Evolutionary conservation across 2,329 filamentous ascomycete genomes (phyloP).

Genomic region (Neofusicoccum sp.): DNA sequence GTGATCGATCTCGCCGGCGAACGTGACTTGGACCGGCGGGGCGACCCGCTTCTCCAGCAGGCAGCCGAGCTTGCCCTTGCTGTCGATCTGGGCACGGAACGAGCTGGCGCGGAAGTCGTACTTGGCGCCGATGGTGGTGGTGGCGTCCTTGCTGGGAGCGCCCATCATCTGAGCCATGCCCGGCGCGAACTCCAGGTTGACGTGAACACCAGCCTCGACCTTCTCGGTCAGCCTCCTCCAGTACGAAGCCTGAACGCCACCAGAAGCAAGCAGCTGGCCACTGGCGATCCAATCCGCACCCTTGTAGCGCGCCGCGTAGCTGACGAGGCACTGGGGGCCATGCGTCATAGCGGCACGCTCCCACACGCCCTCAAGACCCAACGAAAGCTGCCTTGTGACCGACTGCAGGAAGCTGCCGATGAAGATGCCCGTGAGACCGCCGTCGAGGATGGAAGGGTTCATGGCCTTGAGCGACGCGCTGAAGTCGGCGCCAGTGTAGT

Average conservation of each 20-base stretch:
- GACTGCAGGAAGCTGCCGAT: slow-evolving; percentile 95
- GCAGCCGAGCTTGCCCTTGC: slow-evolving; percentile 88
- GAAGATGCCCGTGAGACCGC: slow-evolving; percentile 89
- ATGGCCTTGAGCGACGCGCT: slow-evolving; percentile 88
- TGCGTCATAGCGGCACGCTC: slow-evolving; percentile 80
- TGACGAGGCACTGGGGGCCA: slow-evolving; percentile 86
- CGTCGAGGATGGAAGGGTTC: slow-evolving; percentile 92
- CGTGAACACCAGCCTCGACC: slow-evolving; percentile 92
- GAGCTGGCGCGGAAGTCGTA: slow-evolving; percentile 97
- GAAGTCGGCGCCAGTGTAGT: slow-evolving; percentile 92
- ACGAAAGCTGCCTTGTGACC: slow-evolving; percentile 78
- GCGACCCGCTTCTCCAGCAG: slow-evolving; percentile 94
- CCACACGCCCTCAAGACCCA: slow-evolving; percentile 92
- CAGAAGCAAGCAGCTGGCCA: slow-evolving; percentile 83
- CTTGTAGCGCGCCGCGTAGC: slow-evolving; percentile 91
- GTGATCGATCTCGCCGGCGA: slow-evolving; percentile 96
- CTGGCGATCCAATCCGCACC: slow-evolving; percentile 88
- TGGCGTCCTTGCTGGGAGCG: slow-evolving; percentile 76
- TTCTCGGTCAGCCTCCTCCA: slow-evolving; percentile 92
- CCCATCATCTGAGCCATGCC: slow-evolving; percentile 69
- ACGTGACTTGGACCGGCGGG: slow-evolving; percentile 87
- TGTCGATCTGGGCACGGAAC: slow-evolving; percentile 94
- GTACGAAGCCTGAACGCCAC: slow-evolving; percentile 85
- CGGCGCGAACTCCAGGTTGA: slow-evolving; percentile 78
- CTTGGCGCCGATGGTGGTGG: slow-evolving; percentile 90